Evolutionary conservation across 1,284 basidiomycete species (phyloP), one percentile per base, ranked within the genome.

Genomic region (Trametes polyzona): DNA sequence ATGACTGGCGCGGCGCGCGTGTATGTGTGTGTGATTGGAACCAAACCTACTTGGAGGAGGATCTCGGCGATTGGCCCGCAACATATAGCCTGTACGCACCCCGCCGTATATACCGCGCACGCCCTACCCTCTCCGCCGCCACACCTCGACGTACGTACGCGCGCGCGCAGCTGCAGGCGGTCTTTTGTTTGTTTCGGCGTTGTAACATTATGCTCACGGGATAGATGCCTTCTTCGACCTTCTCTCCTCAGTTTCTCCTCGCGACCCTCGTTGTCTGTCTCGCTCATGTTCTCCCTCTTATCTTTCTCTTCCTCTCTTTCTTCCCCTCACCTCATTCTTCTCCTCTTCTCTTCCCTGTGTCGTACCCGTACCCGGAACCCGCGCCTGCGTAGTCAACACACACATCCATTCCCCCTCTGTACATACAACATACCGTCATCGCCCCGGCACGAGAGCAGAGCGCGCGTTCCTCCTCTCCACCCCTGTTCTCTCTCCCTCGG

Each of bases 151-250:
- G 32, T 46, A 37, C 42, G 43, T 39, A 44, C 23, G 39, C 27
- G 32, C 21, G 24, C 21, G 29, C 46, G 47, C 19, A 32, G 17
- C 30, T 36, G 40, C 39, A 17, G 32, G 47, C 55, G 29, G 41
- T 54, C 40, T 48, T 52, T 42, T 23, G 44, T 53, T 44, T 26
- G 47, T 52, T 30, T 47, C 35, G 43, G 44, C 57, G 35, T 47
- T 71, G 70, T 72, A 72, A 68, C 60, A 65, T 69, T 69, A 70
- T 72, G 70, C 69, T 66, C 66, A 66, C 62, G 66, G 67, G 67
- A 68, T 71, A 71, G 69, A 72, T 62, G 53, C 49, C 44, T 54
- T 33, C 62, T 64, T n/a, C n/a, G n/a, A 35, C 33, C 42, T 39
- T 33, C 36, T 43, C n/a, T 33, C 27, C 19, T 47, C n/a, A 5